These are phyloP conservation scores for Echites panduratus DNA, from an alignment of 257 asterid genomes.

Conservation along the genomic window DNA sequence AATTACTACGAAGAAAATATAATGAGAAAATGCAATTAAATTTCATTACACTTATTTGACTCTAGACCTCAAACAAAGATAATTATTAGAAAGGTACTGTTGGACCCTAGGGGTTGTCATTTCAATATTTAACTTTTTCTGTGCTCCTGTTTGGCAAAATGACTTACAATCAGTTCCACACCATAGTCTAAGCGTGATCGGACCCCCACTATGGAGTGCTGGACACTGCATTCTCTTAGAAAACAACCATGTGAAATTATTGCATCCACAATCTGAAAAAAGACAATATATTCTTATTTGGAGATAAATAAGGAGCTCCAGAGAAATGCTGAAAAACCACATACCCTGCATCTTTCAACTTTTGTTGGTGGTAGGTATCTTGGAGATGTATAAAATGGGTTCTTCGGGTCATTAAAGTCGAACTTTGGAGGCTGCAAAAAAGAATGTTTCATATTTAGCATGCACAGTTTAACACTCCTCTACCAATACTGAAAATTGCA, in stretches of 20 bases:
- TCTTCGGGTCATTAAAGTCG: constrained; percentile 75
- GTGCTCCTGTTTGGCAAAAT: neutral
- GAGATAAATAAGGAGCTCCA: neutral
- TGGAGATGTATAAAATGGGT: constrained; percentile 86
- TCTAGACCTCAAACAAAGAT: neutral
- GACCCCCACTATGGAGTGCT: constrained; percentile 83
- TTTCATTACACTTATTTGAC: neutral
- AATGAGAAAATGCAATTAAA: neutral
- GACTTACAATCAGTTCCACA: constrained; percentile 66
- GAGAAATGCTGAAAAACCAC: constrained; percentile 12
- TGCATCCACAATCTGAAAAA: constrained; percentile 71
- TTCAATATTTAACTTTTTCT: neutral
- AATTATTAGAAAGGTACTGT: neutral
- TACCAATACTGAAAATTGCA: neutral
- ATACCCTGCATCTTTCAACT: constrained; percentile 85
- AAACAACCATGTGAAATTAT: constrained; percentile 94
- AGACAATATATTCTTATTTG: constrained; percentile 16
- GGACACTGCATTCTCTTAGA: constrained; percentile 61
- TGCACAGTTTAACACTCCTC: neutral
- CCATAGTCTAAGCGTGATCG: constrained; percentile 87
- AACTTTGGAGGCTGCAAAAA: constrained; percentile 67
- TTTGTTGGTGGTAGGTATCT: constrained; percentile 88
- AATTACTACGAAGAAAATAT: neutral
- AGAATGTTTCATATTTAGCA: constrained; percentile 20
- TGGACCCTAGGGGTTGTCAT: neutral